Conservation (phyloP, 2,329 filamentous ascomycete species). For the Cladorrhinum sp. region DNA sequence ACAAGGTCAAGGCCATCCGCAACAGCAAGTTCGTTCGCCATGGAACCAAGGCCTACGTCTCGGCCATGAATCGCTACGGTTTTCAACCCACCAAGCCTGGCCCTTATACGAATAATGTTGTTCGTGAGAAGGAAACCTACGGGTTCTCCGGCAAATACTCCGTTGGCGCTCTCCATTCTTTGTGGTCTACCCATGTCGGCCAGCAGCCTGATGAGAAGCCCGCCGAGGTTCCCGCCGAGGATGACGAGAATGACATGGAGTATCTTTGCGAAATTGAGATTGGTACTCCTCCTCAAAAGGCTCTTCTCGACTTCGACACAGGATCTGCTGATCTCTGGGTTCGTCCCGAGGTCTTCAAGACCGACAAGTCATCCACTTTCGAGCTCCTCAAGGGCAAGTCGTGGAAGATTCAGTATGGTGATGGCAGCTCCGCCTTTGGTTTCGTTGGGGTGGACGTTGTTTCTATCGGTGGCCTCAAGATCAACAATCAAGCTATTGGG, state of each 20-base stretch:
- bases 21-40: constrained; percentile 59
- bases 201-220: constrained; percentile 36
- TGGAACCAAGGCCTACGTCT: constrained; percentile 62
- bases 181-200: constrained; percentile 47
- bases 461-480: constrained; percentile 56
- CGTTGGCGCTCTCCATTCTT: constrained; percentile 47
- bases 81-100: constrained; percentile 61
- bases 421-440: constrained; percentile 64
- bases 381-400: constrained; percentile 36
- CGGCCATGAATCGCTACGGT: constrained; percentile 58
- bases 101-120: constrained; percentile 54
- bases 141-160: not conserved
- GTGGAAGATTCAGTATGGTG: constrained; percentile 68
- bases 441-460: constrained; percentile 62
- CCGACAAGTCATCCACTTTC: constrained; percentile 59
- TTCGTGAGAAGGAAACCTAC: constrained; percentile 39
- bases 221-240: constrained; percentile 56
- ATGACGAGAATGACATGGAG: constrained; percentile 64
- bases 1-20: constrained; percentile 49
- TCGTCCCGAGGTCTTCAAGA: constrained; percentile 50
- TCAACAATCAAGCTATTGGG: constrained; percentile 63
- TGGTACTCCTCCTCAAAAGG: constrained; percentile 61
- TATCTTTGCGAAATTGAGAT: constrained; percentile 64
- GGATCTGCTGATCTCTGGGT: constrained; percentile 70
- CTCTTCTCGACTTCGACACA: constrained; percentile 67